Evolutionary conservation across 164 flowering plant genomes (phyloP).

Genomic region (Magnolia changhungtana): DNA sequence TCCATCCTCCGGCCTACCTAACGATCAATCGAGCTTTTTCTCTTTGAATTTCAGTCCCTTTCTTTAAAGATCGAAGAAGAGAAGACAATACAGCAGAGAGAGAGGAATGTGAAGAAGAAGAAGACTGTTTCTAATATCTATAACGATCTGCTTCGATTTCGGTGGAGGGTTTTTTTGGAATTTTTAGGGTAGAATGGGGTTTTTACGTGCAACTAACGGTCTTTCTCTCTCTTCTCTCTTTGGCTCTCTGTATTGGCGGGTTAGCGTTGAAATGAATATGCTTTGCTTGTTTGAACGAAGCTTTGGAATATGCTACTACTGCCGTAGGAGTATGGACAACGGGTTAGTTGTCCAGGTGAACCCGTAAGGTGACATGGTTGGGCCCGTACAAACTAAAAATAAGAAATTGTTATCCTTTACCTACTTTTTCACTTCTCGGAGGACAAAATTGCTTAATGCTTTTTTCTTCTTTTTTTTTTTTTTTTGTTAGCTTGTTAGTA

Average conservation of each 20-base stretch:
- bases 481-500: too few relatives aligned
- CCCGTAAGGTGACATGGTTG: background rate
- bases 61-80: background rate
- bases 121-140: background rate
- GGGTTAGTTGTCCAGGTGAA: background rate
- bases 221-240: background rate
- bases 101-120: too few relatives aligned
- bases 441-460: too few relatives aligned
- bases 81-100: background rate
- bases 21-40: background rate
- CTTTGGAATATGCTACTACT: background rate
- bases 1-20: slow-evolving; percentile 6
- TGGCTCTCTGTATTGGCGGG: background rate
- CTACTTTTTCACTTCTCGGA: too few relatives aligned
- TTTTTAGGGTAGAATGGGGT: background rate
- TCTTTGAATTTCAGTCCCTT: background rate
- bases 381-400: too few relatives aligned
- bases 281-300: background rate
- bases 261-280: background rate
- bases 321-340: background rate
- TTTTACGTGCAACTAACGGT: background rate
- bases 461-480: too few relatives aligned
- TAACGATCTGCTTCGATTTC: background rate
- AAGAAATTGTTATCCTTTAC: too few relatives aligned
- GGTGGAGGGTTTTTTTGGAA: background rate